A percentile compares a stretch with the other conserved stretches of the same genome.
These are phyloP conservation scores for Dillenia suffruticosa DNA, from an alignment of 164 flowering plant species.

Conservation along the genomic window DNA sequence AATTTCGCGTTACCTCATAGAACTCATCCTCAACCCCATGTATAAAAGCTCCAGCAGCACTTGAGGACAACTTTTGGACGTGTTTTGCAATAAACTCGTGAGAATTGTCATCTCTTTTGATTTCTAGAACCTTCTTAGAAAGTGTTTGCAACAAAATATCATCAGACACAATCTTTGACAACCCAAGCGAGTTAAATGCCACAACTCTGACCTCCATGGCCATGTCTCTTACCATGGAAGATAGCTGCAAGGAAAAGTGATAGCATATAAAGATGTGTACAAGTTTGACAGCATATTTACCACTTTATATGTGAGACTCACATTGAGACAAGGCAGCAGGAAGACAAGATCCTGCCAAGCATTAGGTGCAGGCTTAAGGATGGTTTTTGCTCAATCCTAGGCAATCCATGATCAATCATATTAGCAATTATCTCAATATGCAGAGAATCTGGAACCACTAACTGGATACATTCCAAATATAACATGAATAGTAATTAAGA, in stretches of 20 bases:
- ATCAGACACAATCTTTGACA: slow-evolving; percentile 50
- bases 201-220: slow-evolving; percentile 58
- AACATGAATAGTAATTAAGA: too few species aligned
- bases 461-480: too few species aligned
- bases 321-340: neutral
- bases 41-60: slow-evolving; percentile 73
- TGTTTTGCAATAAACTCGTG: slow-evolving; percentile 16
- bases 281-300: too few species aligned
- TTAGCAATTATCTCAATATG: too few species aligned
- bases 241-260: slow-evolving; percentile 46
- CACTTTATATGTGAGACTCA: neutral
- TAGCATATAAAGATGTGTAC: too few species aligned
- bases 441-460: too few species aligned
- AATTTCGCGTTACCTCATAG: slow-evolving; percentile 45
- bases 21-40: slow-evolving; percentile 97
- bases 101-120: slow-evolving; percentile 32
- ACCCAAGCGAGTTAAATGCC: slow-evolving; percentile 69
- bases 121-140: slow-evolving; percentile 54
- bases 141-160: slow-evolving; percentile 59
- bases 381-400: too few species aligned
- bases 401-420: too few species aligned
- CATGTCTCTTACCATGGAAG: slow-evolving; percentile 82
- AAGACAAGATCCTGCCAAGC: neutral
- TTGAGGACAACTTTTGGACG: slow-evolving; percentile 29
- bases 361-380: too few species aligned